phyloP scores from a whole-genome alignment of 2,329 filamentous ascomycete species.

The Cercospora sesami region DNA sequence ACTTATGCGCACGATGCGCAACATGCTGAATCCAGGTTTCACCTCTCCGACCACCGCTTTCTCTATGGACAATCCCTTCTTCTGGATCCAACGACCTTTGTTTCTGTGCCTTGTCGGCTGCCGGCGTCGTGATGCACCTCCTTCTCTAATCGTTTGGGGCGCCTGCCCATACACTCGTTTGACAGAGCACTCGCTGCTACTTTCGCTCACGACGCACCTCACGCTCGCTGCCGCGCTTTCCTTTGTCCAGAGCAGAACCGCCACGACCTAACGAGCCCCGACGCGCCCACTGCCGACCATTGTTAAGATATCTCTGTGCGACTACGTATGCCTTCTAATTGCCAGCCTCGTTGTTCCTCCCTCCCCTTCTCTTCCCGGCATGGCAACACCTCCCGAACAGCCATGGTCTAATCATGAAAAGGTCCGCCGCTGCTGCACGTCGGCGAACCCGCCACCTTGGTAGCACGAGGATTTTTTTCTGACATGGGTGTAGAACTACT shows the following conservation, averaged over 20 bases:
- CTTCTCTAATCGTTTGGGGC: slow-evolving; percentile 31
- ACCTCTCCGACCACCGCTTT: slow-evolving; percentile 30
- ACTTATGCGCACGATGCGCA: slow-evolving; percentile 24
- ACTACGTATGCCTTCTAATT: slow-evolving; percentile 37
- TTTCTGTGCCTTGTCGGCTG: slow-evolving; percentile 28
- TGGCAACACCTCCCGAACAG: slow-evolving; percentile 47
- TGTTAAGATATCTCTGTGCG: slow-evolving; percentile 30
- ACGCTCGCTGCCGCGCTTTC: slow-evolving; percentile 23
- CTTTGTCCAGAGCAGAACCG: slow-evolving; percentile 28
- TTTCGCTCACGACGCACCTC: slow-evolving; percentile 19
- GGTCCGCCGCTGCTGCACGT: slow-evolving; percentile 37
- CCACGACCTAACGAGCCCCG: slow-evolving; percentile 32
- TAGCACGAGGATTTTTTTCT: slow-evolving; percentile 17
- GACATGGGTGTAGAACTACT: slow-evolving; percentile 37
- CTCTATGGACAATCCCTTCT: slow-evolving; percentile 23
- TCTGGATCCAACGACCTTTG: slow-evolving; percentile 24
- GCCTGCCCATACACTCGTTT: slow-evolving; percentile 39
- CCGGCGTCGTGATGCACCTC: slow-evolving; percentile 32
- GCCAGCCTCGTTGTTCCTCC: slow-evolving; percentile 31
- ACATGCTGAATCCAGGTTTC: slow-evolving; percentile 27
- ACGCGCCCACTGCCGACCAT: slow-evolving; percentile 31
- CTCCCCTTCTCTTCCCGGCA: slow-evolving; percentile 40
- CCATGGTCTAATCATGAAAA: slow-evolving; percentile 52
- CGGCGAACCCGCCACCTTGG: slow-evolving; percentile 16
- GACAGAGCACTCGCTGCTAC: slow-evolving; percentile 22